Percentiles rank a stretch among this genome's conserved stretches.
Evolutionary conservation across 805 yeast genomes (phyloP).

Genomic region (Kuraishia piskuri): DNA sequence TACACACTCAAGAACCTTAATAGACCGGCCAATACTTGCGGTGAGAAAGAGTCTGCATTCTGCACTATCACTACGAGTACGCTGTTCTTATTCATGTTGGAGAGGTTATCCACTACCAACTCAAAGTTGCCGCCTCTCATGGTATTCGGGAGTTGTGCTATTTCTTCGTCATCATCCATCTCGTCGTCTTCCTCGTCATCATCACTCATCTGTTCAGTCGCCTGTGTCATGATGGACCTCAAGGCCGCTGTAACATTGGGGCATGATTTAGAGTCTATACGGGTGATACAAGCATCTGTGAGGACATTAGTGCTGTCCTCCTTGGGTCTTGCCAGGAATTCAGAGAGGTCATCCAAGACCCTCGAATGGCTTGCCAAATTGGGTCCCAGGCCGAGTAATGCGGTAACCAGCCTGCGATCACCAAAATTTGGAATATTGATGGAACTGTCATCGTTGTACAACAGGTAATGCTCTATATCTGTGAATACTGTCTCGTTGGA

Average conservation of each 20-base stretch:
- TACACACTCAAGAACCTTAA: background rate
- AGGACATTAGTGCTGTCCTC: conserved; percentile 6
- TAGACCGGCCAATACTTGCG: conserved; percentile 1
- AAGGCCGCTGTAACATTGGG: conserved; percentile 27
- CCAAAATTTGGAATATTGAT: conserved; percentile 3
- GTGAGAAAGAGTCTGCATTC: conserved; percentile 25
- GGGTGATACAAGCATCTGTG: conserved; percentile 14
- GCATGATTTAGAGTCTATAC: conserved; percentile 28
- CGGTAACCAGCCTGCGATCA: conserved; percentile 20
- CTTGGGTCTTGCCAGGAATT: conserved; percentile 7
- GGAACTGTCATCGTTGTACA: conserved; percentile 5
- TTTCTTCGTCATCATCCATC: conserved; percentile 7
- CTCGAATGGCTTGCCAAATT: conserved; percentile 32
- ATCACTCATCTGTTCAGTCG: conserved; percentile 9
- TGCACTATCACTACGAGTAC: conserved; percentile 20
- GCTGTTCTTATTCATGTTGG: conserved; percentile 4
- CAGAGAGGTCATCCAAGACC: conserved; percentile 19
- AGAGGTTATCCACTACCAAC: conserved; percentile 12
- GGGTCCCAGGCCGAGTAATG: conserved; percentile 31
- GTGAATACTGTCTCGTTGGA: conserved; percentile 26
- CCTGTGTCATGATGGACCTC: conserved; percentile 22
- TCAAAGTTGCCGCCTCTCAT: conserved; percentile 14
- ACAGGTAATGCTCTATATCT: conserved; percentile 19
- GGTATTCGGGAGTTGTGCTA: background rate
- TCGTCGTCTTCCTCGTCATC: conserved; percentile 9